A percentile compares a stretch with the other conserved stretches of the same genome.
Conservation (phyloP, 2,329 filamentous ascomycete species). For the Hypoxylon sp. region DNA sequence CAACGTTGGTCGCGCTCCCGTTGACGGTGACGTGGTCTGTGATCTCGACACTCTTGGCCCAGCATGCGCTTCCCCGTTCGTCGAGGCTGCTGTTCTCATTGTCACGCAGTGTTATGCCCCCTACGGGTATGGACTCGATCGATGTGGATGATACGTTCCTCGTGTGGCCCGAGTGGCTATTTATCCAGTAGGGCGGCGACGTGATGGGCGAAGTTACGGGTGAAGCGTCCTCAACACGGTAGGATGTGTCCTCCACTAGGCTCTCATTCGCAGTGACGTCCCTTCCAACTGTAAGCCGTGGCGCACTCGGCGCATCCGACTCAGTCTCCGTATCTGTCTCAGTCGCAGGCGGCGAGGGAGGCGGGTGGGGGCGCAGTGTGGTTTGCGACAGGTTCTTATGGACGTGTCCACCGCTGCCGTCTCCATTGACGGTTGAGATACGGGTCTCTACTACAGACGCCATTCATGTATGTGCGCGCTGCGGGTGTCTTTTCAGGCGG, state of each 20-base stretch:
- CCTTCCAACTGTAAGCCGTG: not conserved
- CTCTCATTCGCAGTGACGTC: conserved; percentile 1
- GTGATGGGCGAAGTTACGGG: conserved; percentile 42
- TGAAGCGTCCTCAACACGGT: conserved; percentile 18
- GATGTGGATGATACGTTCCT: conserved; percentile 57
- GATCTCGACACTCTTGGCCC: conserved; percentile 70
- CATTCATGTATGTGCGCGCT: conserved; percentile 31
- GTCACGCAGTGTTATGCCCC: conserved; percentile 68
- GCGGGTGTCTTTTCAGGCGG: not conserved
- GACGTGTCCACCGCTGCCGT: conserved; percentile 12
- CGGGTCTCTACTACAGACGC: conserved; percentile 28
- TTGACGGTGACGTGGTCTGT: conserved; percentile 65
- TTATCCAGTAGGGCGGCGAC: conserved; percentile 52
- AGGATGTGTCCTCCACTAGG: not conserved
- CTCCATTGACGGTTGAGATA: not conserved
- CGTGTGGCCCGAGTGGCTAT: conserved; percentile 43
- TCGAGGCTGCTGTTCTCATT: conserved; percentile 63
- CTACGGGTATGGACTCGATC: conserved; percentile 55
- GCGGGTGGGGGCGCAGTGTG: conserved; percentile 35
- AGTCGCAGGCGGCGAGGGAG: conserved; percentile 44
- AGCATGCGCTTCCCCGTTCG: conserved; percentile 59
- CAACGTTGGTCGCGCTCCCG: conserved; percentile 65
- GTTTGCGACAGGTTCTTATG: conserved; percentile 34
- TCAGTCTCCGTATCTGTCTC: conserved; percentile 42
- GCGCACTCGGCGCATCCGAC: conserved; percentile 28